Conservation (phyloP, 257 asterid genomes). For the Rauvolfia tetraphylla region DNA sequence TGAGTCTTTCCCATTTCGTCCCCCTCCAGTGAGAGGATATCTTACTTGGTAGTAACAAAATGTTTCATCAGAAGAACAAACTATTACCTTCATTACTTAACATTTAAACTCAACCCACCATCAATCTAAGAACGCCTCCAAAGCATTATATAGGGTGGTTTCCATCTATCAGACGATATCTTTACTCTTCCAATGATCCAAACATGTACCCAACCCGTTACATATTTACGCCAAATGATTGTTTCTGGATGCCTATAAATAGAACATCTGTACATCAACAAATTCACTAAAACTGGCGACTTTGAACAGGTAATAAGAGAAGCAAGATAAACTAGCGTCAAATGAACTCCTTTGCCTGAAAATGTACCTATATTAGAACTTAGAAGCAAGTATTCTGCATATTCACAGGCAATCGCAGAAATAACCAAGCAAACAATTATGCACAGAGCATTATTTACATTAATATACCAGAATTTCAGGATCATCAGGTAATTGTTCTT, state of each 20-base stretch:
- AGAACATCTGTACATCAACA: not conserved
- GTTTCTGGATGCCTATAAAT: not conserved
- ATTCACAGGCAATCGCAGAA: not conserved
- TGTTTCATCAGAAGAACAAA: not conserved
- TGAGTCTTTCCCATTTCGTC: not conserved
- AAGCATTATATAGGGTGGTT: not conserved
- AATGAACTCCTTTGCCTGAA: not conserved
- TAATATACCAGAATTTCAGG: slow-evolving; percentile 75
- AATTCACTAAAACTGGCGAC: not conserved
- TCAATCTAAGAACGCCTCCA: not conserved
- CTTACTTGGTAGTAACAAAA: too few relatives aligned
- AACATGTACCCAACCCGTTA: not conserved
- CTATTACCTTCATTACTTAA: not conserved
- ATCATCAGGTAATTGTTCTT: slow-evolving; percentile 88
- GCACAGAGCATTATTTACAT: not conserved
- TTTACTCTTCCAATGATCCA: not conserved
- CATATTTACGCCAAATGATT: not conserved
- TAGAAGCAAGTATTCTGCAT: not conserved
- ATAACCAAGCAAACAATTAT: not conserved
- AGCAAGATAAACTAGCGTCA: not conserved
- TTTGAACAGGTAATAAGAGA: not conserved
- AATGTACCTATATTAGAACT: not conserved
- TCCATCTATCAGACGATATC: not conserved
- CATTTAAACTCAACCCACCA: not conserved
- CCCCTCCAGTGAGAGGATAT: too few relatives aligned